Base-by-base conservation (phyloP, 805 yeast genomes). In the Zygotorulaspora florentina region DNA sequence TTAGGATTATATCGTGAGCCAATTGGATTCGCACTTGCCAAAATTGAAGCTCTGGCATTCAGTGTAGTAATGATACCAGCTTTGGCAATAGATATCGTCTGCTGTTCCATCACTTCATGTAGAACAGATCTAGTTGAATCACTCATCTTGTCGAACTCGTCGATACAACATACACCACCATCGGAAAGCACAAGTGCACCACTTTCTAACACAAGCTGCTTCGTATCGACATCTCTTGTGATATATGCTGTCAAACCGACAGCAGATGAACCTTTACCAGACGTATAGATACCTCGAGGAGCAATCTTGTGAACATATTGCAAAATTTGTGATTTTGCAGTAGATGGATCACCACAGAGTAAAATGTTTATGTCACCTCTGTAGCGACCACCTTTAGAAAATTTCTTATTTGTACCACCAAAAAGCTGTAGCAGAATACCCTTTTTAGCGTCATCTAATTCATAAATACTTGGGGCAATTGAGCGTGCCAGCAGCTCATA, bases 81-180 rank as follows among this genome's bases (percentile, higher is more conserved):
- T 61, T 93, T 93, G 27, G 99, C 99, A 60, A 93, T 88, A 8
- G 97, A 89, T 36, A 93, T 93, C 1, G 99, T 93, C 67, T 93
- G 99, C 65, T 93, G 99, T 71, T 93, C 99, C 99, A 93, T 93
- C 9, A 93, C 99, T 74, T 93, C 99, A 65, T 93, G 99, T 43
- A 93, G 72, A 9, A 93, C 98, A 8, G 96, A 88, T 59, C 98
- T 74, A 0, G 98, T 91, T 1, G 95, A 71, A 56, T 93, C 98
- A 44, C 85, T 79, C 99, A 93, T 93, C 68, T 93, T 93, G 70
- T 93, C 99, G 62, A 91, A 93, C 73, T 93, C 99, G 72, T 93
- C 99, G 64, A 93, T 93, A 69, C 99, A 93, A 71, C 99, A 93
- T 35, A 93, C 83, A 75, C 99, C 99, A 47, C 98, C 98, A 68